A percentile compares a stretch with the other conserved stretches of the same genome.
phyloP scores from a whole-genome alignment of 768 basidiomycete genomes.

The Tylopilus sp. region DNA sequence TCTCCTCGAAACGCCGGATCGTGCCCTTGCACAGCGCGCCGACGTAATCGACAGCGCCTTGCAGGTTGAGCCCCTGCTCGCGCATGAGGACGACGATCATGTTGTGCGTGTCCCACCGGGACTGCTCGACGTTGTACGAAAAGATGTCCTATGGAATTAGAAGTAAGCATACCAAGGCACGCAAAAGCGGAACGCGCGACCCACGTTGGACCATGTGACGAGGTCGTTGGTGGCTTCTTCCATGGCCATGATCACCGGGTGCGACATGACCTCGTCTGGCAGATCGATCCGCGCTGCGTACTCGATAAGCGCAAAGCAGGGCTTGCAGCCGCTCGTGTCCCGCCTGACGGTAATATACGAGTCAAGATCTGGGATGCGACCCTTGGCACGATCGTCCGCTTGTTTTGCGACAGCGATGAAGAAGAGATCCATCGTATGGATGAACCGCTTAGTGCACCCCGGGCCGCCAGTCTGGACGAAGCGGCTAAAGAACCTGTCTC shows the following conservation, averaged over 20 bases:
- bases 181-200: not conserved
- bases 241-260: constrained; percentile 46
- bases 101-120: constrained; percentile 65
- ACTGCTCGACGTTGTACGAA: constrained; percentile 74
- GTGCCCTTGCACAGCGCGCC: constrained; percentile 57
- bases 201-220: constrained; percentile 47
- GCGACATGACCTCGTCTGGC: constrained; percentile 50
- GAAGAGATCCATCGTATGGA: constrained; percentile 40
- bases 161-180: not conserved
- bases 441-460: constrained; percentile 39
- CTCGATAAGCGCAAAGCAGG: constrained; percentile 51
- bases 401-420: constrained; percentile 42
- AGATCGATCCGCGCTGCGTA: constrained; percentile 52
- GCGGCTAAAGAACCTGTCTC: constrained; percentile 36
- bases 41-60: constrained; percentile 61
- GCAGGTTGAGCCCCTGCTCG: constrained; percentile 52
- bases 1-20: constrained; percentile 49
- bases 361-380: constrained; percentile 43
- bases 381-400: constrained; percentile 40
- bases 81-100: constrained; percentile 71
- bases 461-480: constrained; percentile 37
- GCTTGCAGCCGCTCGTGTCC: constrained; percentile 51
- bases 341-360: constrained; percentile 52
- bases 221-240: constrained; percentile 49
- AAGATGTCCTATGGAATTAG: constrained; percentile 56